Base-by-base conservation (phyloP, 2,329 filamentous ascomycete species). In the Penicillium expansum region DNA sequence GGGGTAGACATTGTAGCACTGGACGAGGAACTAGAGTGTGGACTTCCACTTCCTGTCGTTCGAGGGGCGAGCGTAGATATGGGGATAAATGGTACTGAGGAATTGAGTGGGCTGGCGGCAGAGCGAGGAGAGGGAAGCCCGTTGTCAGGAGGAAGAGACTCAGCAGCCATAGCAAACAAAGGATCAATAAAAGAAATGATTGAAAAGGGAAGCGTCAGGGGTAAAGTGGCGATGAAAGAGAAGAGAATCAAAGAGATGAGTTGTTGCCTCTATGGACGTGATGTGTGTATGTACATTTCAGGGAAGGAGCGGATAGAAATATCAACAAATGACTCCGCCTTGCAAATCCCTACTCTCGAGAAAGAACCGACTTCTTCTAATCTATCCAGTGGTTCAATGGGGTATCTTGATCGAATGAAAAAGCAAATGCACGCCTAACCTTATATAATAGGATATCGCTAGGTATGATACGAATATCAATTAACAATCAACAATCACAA, bases 351-450 rank as follows among this genome's bases (percentile, higher is more conserved):
- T 54, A 38, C 35, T 33, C 29, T 47, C 22, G 9, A 51, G 24
- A 27, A 24, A 11, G 24, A 30, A 49, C 24, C 11, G 27, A 43
- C 37, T 27, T 6, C 38, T 51, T 10, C 1, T 14, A 6, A 3
- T n/a, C 14, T 44, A 20, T 42, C 9, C n/a, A 50, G 9, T 41
- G 30, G 45, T 47, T 22, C 24, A 52, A 56, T 39, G 52, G 61
- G 61, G 61, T 63, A 63, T 63, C 60, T 52, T 27, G 57, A 52
- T 48, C 18, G 20, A 48, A 58, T 41, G 27, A 29, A 53, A 57
- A 54, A 55, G 20, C 13, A 51, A 41, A 57, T 44, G 37, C 48
- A 29, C 30, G 22, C 51, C 33, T 27, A 37, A 53, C 35, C 42
- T 41, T 47, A 24, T 42, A 41, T 45, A 16, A 52, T 44, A 37